Conservation (phyloP, 805 yeast species). For the Saccharomycopsis selenospora region DNA sequence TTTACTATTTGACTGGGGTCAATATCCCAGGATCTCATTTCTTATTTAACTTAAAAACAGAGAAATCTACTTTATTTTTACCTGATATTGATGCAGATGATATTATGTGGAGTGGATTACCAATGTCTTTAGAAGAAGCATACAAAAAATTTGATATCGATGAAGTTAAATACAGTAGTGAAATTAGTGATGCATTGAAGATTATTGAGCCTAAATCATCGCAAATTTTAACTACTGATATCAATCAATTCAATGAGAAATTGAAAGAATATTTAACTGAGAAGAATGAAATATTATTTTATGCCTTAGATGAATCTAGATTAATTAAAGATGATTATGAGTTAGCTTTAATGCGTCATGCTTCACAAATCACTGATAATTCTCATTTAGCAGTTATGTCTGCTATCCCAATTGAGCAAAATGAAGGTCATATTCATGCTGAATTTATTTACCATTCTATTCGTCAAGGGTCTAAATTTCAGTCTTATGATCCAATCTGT, state of each 20-base stretch:
- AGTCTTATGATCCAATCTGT: slow-evolving; percentile 92
- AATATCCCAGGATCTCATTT: slow-evolving; percentile 72
- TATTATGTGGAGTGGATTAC: slow-evolving; percentile 95
- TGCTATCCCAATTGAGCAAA: slow-evolving; percentile 77
- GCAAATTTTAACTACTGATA: slow-evolving; percentile 46
- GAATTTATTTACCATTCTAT: slow-evolving; percentile 90
- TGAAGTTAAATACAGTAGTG: slow-evolving; percentile 58
- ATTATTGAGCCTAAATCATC: slow-evolving; percentile 26
- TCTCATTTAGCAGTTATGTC: slow-evolving; percentile 91
- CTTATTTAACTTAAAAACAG: slow-evolving; percentile 45
- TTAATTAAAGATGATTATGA: slow-evolving; percentile 80
- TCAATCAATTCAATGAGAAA: slow-evolving; percentile 37
- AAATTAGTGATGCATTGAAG: slow-evolving; percentile 35
- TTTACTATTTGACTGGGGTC: slow-evolving; percentile 79
- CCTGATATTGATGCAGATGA: slow-evolving; percentile 85
- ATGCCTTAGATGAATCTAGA: slow-evolving; percentile 83
- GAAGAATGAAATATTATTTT: slow-evolving; percentile 43
- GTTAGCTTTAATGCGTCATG: slow-evolving; percentile 66
- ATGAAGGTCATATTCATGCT: slow-evolving; percentile 91
- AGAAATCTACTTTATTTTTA: slow-evolving; percentile 61
- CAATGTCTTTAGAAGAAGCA: slow-evolving; percentile 63
- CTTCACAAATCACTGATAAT: slow-evolving; percentile 78
- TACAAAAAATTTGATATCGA: slow-evolving; percentile 67
- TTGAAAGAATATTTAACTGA: slow-evolving; percentile 35
- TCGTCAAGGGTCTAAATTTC: slow-evolving; percentile 86